phyloP scores from a whole-genome alignment of 768 basidiomycete genomes.

The Tricholoma hemisulphureum region DNA sequence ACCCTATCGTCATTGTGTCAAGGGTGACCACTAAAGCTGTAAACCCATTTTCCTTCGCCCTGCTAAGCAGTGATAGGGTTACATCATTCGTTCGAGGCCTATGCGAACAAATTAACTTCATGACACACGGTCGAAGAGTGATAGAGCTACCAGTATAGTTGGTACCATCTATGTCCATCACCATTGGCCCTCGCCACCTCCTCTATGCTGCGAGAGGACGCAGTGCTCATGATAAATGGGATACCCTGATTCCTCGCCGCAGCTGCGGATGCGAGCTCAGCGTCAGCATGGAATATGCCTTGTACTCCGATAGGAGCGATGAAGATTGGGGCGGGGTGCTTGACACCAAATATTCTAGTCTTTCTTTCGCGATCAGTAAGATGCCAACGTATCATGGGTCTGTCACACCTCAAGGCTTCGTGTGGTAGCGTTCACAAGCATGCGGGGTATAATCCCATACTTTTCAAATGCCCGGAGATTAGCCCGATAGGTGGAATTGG shows the following conservation, averaged over 20 bases:
- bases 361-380: slow-evolving; percentile 20
- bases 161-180: slow-evolving; percentile 71
- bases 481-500: slow-evolving; percentile 59
- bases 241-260: slow-evolving; percentile 63
- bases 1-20: slow-evolving; percentile 71
- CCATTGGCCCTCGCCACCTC: slow-evolving; percentile 72
- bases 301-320: slow-evolving; percentile 80
- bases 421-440: slow-evolving; percentile 61
- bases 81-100: slow-evolving; percentile 66
- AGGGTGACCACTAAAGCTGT: slow-evolving; percentile 75
- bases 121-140: not conserved
- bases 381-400: not conserved
- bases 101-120: not conserved
- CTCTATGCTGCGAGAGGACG: slow-evolving; percentile 70
- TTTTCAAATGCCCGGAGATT: slow-evolving; percentile 64
- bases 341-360: slow-evolving; percentile 73
- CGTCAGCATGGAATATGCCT: slow-evolving; percentile 67
- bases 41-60: slow-evolving; percentile 67
- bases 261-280: slow-evolving; percentile 66
- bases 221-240: slow-evolving; percentile 75
- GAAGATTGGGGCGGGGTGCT: slow-evolving; percentile 58
- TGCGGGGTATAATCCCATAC: slow-evolving; percentile 77
- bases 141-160: slow-evolving; percentile 67
- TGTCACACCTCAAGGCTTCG: slow-evolving; percentile 57
- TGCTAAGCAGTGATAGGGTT: slow-evolving; percentile 60